These are phyloP conservation scores for Plenodomus tracheiphilus DNA, from an alignment of 2,329 filamentous ascomycete species.

Conservation along the genomic window DNA sequence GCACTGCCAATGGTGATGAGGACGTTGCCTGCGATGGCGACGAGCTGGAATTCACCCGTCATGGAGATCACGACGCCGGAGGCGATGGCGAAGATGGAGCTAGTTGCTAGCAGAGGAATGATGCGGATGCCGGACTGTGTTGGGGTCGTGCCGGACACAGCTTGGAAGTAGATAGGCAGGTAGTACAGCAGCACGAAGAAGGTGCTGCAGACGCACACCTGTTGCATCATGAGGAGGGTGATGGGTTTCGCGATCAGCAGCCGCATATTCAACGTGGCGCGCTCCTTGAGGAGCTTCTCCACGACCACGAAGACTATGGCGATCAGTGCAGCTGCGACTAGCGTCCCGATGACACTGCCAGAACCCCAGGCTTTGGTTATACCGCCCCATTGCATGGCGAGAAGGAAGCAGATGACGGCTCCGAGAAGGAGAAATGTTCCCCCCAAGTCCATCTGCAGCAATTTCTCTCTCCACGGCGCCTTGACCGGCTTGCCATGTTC, in stretches of 20 bases:
- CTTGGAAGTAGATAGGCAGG: constrained; percentile 31
- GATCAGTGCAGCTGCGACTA: constrained; percentile 49
- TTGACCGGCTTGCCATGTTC: constrained; percentile 14
- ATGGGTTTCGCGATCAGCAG: constrained; percentile 45
- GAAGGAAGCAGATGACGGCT: constrained; percentile 46
- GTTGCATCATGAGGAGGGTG: constrained; percentile 34
- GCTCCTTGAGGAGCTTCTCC: constrained; percentile 46
- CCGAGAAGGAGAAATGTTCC: constrained; percentile 49
- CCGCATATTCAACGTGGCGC: constrained; percentile 36
- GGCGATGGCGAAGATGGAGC: constrained; percentile 30
- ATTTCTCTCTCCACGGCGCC: constrained; percentile 39
- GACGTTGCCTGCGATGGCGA: constrained; percentile 42
- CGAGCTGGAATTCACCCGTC: constrained; percentile 40
- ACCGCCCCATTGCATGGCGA: constrained; percentile 54
- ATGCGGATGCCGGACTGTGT: constrained; percentile 42
- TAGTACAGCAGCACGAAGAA: constrained; percentile 48
- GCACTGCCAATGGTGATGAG: constrained; percentile 44
- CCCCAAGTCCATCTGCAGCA: constrained; percentile 51
- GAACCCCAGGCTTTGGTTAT: constrained; percentile 30
- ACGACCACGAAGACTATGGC: constrained; percentile 37
- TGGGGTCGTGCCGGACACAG: constrained; percentile 46
- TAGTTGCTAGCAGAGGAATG: constrained; percentile 38
- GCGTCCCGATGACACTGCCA: constrained; percentile 49
- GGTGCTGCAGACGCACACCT: constrained; percentile 27
- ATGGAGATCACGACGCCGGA: constrained; percentile 32